Conservation (phyloP, 2,329 filamentous ascomycete genomes). For the Aspergillus sp. region DNA sequence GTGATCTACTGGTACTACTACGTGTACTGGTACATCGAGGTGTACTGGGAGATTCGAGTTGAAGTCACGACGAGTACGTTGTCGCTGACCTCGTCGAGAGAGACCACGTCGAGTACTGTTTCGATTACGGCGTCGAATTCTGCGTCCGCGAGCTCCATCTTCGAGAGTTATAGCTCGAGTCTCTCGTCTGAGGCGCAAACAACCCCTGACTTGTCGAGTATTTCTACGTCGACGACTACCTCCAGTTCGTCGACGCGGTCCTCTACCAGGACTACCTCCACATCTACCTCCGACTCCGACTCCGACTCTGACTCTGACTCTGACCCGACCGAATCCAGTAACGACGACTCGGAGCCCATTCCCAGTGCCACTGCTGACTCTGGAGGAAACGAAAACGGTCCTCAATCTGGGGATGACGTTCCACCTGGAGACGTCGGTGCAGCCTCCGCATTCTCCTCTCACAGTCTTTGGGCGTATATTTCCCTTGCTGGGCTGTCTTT, state of each 20-base stretch:
- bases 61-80: not conserved
- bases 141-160: not conserved
- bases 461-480: not conserved
- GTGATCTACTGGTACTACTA: constrained; percentile 5
- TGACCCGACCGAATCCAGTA: not conserved
- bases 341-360: not conserved
- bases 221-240: not conserved
- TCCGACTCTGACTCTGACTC: not conserved
- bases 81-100: not conserved
- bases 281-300: not conserved
- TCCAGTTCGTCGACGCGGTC: not conserved
- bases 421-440: not conserved
- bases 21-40: constrained; percentile 5
- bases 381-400: no score
- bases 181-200: not conserved
- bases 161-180: not conserved
- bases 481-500: not conserved
- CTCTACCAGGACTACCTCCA: not conserved
- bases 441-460: not conserved
- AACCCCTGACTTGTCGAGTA: not conserved
- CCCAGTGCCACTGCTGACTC: not conserved
- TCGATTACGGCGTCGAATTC: not conserved
- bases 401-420: no score
- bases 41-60: not conserved
- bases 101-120: not conserved